Conservation (phyloP, 2,329 filamentous ascomycete species). For the Aspergillus melleus region DNA sequence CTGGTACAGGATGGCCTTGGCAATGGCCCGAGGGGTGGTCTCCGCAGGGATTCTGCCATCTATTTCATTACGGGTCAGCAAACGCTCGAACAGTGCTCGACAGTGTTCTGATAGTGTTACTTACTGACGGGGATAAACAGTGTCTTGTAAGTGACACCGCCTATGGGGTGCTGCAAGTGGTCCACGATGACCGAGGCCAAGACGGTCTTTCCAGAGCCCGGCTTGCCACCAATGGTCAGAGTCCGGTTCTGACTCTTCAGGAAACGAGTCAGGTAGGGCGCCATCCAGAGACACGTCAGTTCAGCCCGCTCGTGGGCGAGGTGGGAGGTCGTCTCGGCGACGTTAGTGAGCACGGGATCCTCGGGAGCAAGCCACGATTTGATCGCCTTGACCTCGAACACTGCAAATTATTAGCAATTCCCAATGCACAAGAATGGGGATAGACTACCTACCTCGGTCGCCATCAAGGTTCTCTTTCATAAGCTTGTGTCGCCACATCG, state of each 20-base stretch:
- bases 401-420: conserved; percentile 17
- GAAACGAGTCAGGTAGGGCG: conserved; percentile 50
- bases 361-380: conserved; percentile 45
- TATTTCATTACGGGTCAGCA: conserved; percentile 4
- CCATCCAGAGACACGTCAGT: conserved; percentile 57
- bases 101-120: not conserved
- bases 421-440: conserved; percentile 14
- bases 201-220: conserved; percentile 42
- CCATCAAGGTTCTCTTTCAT: conserved; percentile 31
- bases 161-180: conserved; percentile 40
- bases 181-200: conserved; percentile 42
- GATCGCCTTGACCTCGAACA: conserved; percentile 33
- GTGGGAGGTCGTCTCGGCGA: conserved; percentile 46
- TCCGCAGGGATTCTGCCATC: conserved; percentile 34
- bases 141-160: conserved; percentile 34
- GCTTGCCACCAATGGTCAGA: conserved; percentile 45
- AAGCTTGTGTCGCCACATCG: conserved; percentile 44
- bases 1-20: conserved; percentile 38
- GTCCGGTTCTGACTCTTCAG: conserved; percentile 46
- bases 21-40: conserved; percentile 32
- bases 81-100: too few relatives aligned
- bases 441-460: conserved; percentile 22
- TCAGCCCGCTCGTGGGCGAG: conserved; percentile 48
- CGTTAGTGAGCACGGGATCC: conserved; percentile 46
- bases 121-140: conserved; percentile 40